A percentile compares a stretch with the other conserved stretches of the same genome.
Evolutionary conservation across 106 monocot species (phyloP).

Genomic region (Chionographis japonica): DNA sequence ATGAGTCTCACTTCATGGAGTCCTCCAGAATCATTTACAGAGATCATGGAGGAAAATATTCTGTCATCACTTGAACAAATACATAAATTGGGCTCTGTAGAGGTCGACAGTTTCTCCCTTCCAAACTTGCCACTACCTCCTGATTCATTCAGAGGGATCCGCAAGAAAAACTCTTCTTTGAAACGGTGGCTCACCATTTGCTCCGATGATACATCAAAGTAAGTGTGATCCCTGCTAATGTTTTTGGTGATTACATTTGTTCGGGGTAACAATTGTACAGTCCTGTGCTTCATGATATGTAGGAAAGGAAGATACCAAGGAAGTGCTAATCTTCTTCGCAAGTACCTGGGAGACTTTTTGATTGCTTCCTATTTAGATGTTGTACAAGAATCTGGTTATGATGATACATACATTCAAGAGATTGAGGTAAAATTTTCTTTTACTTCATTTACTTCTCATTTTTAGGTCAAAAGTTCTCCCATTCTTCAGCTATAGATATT

Average conservation of each 20-base stretch:
- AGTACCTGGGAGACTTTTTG: conserved; percentile 92
- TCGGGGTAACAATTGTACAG: neutral
- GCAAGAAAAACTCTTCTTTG: conserved; percentile 69
- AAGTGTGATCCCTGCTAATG: conserved; percentile 6
- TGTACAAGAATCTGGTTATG: conserved; percentile 80
- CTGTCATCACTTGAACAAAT: conserved; percentile 58
- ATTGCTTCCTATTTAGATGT: conserved; percentile 78
- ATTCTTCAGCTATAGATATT: no score
- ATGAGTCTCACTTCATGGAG: conserved; percentile 1
- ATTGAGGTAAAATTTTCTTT: conserved; percentile 64
- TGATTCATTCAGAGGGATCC: conserved; percentile 71
- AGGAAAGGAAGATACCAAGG: conserved; percentile 66
- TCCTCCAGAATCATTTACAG: conserved; percentile 45
- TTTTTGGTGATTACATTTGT: no score
- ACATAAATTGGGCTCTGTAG: conserved; percentile 30
- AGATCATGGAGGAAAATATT: conserved; percentile 47
- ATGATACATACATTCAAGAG: conserved; percentile 74
- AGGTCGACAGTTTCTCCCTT: conserved; percentile 49
- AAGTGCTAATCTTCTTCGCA: conserved; percentile 66
- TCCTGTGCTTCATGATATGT: conserved; percentile 18
- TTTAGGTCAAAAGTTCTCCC: no score
- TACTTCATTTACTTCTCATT: no score
- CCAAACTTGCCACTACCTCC: conserved; percentile 68
- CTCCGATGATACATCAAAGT: conserved; percentile 73
- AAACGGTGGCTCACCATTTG: conserved; percentile 81